Conservation (phyloP, 139 green algal species). For the Edaphochlamys debaryana region DNA sequence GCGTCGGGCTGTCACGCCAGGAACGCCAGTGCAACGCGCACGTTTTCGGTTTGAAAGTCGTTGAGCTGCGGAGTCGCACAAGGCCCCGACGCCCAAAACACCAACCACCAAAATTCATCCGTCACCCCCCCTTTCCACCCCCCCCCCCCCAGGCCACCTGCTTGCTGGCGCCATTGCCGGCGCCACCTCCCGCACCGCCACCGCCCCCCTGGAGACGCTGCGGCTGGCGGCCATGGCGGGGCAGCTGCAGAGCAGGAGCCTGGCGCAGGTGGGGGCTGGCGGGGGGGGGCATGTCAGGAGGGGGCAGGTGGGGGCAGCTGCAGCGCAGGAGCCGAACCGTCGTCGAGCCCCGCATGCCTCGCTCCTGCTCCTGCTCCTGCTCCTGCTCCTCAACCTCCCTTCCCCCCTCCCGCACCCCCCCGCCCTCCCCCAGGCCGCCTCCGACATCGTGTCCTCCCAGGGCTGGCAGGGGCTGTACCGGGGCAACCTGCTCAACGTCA, state of each 20-base stretch:
- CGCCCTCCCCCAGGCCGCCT: slow-evolving; percentile 32
- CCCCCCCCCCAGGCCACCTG: slow-evolving; percentile 67
- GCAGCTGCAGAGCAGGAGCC: slow-evolving; percentile 39
- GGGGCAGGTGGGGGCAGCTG: not conserved
- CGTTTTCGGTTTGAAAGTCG: too few relatives aligned
- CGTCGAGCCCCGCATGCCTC: too few relatives aligned
- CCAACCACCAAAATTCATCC: too few relatives aligned
- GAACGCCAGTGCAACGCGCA: too few relatives aligned
- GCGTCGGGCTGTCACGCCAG: too few relatives aligned
- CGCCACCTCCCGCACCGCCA: slow-evolving; percentile 77
- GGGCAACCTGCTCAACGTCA: slow-evolving; percentile 85
- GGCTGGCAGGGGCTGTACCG: slow-evolving; percentile 74
- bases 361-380: too few relatives aligned
- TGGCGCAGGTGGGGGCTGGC: slow-evolving; percentile 17
- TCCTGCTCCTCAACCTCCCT: too few relatives aligned
- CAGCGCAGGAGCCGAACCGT: too few relatives aligned
- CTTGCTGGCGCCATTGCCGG: slow-evolving; percentile 82
- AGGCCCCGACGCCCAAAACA: too few relatives aligned
- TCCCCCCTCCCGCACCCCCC: too few relatives aligned
- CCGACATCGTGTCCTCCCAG: slow-evolving; percentile 33
- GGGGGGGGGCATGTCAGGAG: not conserved
- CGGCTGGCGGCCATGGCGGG: slow-evolving; percentile 80
- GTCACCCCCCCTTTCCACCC: too few relatives aligned
- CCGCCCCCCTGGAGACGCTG: slow-evolving; percentile 85
- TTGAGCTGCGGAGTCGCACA: too few relatives aligned